Evolutionary conservation across 2,329 filamentous ascomycete species (phyloP), one percentile per base, ranked within the genome.

Genomic region (Fusarium burgessii): DNA sequence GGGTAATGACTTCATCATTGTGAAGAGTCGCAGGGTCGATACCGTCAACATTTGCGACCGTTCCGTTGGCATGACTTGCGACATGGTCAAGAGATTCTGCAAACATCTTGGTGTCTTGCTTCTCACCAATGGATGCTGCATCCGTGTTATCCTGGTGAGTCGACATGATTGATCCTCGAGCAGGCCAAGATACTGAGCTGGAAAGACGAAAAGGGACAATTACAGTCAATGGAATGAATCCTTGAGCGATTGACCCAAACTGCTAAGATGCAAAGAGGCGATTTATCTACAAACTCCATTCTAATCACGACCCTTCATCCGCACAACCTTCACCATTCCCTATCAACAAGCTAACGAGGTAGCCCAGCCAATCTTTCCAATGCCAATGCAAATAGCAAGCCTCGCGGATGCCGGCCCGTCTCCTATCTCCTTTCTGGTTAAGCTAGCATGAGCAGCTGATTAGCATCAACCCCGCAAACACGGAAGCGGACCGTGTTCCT

Each of bases 401-500:
- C 15, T 6, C 32, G 29, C 32, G 32, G 47, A 50, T 0, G 12
- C 18, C 47, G 47, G 47, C 3, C 46, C 46, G 46, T 6, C 29
- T 7, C 13, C 29, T 18, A 29, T 29, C 6, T 12, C 6, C 33
- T 4, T 25, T 35, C 46, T 14, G 35, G 29, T 35, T 35, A 23
- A 23, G n/a, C 29, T 23, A 10, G 2, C 18, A 46, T 14, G 46
- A 5, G 10, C 46, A 49, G 10, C 29, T 49, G 29, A 49, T 33
- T 1, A 29, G 7, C 2, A 49, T 5, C 46, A 23, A 33, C 38
- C 52, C 52, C 52, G 40, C 52, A 55, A 55, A 46, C 52, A 3
- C 52, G 52, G 52, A 56, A 45, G 40, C 52, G 52, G 52, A 23
- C 52, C 52, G 52, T 45, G 51, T 35, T 35, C 15, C 38, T 45